A percentile compares a stretch with the other conserved stretches of the same genome.
These are phyloP conservation scores for Sphenostylis stenocarpa DNA, from an alignment of 306 rosid genomes.

Conservation along the genomic window DNA sequence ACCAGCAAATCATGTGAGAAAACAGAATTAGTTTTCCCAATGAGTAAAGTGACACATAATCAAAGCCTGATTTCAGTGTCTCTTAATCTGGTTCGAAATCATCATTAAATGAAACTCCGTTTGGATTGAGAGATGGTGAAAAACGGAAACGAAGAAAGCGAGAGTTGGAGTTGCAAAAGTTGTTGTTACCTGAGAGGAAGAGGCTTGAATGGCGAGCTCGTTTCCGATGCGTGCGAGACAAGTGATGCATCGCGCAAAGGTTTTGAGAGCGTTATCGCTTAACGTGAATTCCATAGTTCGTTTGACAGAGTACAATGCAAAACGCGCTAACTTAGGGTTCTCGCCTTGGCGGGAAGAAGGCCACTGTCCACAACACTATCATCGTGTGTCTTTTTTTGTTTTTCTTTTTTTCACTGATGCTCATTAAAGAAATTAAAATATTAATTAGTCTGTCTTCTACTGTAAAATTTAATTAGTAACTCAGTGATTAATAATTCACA, in stretches of 20 bases:
- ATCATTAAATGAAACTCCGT: neutral
- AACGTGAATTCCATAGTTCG: slow-evolving; percentile 63
- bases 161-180: neutral
- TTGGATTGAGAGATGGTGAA: neutral
- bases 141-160: neutral
- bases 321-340: slow-evolving; percentile 24
- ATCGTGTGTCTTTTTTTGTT: neutral
- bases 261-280: slow-evolving; percentile 76
- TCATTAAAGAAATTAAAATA: neutral
- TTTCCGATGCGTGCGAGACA: slow-evolving; percentile 91
- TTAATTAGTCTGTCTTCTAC: neutral
- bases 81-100: neutral
- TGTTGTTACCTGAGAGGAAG: slow-evolving; percentile 67
- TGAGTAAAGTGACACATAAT: neutral
- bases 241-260: slow-evolving; percentile 83
- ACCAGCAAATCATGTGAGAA: neutral
- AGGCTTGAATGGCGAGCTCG: slow-evolving; percentile 83
- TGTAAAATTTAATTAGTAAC: neutral
- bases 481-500: no score
- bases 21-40: neutral
- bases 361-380: neutral
- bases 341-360: slow-evolving; percentile 52
- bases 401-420: neutral
- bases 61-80: neutral
- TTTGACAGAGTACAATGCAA: neutral